Base-by-base conservation (phyloP, 2,329 filamentous ascomycete genomes). In the Alternaria conjuncta region DNA sequence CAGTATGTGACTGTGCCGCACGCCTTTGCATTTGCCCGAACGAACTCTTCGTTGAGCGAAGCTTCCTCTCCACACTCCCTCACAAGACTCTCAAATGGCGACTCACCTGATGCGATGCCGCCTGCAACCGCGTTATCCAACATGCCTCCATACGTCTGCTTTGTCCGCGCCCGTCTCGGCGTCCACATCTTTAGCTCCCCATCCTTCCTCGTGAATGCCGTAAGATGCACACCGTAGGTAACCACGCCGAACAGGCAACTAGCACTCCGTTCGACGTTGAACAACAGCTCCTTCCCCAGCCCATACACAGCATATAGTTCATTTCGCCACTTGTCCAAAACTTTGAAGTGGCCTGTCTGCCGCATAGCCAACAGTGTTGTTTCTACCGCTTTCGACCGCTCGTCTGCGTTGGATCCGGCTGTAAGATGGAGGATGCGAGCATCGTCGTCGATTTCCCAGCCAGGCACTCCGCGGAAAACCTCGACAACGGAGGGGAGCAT, bases 81-180 rank as follows among this genome's bases (percentile, higher is more conserved):
- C 20, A 97, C 86, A 56, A 97, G 82, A 77, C 91, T 93, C 75
- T 95, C 93, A 53, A 94, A 90, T 0, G 92, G 91, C 21, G 86
- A 86, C 78, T 97, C 94, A 13, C 90, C 91, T 0, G 92, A 92
- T 78, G 91, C 89, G 70, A 98, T 89, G 0, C 93, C 92, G 4
- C 92, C 92, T 0, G 94, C 96, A 7, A 97, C 96, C 2, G 94
- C 94, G 79, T 98, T 99, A 80, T 99, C 96, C 69, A 99, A 84
- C 84, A 97, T 94, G n/a, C 91, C 87, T 0, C 91, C 90, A 76
- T 95, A 99, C 0, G 94, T 97, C 69, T 92, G 88, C 84, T 98
- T 99, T 62, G 84, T 87, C 55, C 84, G 84, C 12, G 94, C 88
- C 10, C 96, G 86, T 49, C 90, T 87, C 4, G 96, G 92, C 2